Percentiles rank a stretch among this genome's conserved stretches.
These are phyloP conservation scores for Xylaria curta DNA, from an alignment of 495 filamentous ascomycete genomes.

Conservation along the genomic window DNA sequence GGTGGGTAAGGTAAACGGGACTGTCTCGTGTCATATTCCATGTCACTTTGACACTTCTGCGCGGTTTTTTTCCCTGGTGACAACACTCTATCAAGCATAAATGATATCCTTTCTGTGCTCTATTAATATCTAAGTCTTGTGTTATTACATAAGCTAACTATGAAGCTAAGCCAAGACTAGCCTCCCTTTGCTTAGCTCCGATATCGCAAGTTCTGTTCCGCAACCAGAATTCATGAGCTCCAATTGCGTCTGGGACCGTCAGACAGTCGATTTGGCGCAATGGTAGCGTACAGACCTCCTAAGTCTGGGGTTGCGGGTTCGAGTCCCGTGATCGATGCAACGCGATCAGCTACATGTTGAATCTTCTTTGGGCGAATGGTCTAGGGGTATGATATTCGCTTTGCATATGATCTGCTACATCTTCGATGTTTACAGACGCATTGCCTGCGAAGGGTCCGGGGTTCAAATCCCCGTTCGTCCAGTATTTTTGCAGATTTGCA, in stretches of 20 bases:
- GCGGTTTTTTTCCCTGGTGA: neutral
- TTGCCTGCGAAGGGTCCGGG: slow-evolving; percentile 28
- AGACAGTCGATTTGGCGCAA: slow-evolving; percentile 23
- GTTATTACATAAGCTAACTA: no score
- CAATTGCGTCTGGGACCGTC: neutral
- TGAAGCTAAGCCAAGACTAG: neutral
- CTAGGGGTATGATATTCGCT: slow-evolving; percentile 30
- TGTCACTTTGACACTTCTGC: neutral
- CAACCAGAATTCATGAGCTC: neutral
- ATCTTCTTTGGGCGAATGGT: slow-evolving; percentile 15
- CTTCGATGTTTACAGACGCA: neutral
- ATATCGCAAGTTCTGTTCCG: neutral
- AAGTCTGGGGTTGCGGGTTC: slow-evolving; percentile 30
- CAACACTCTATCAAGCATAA: neutral
- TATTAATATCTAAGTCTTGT: no score
- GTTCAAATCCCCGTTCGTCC: slow-evolving; percentile 30
- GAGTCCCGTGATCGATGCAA: slow-evolving; percentile 28
- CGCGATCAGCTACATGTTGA: neutral
- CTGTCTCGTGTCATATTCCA: neutral
- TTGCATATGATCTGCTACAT: slow-evolving; percentile 4
- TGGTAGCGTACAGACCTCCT: slow-evolving; percentile 29
- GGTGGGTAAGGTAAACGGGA: neutral
- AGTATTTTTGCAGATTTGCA: neutral
- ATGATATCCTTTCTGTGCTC: no score
- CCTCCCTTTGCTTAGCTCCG: neutral